Evolutionary conservation across 768 basidiomycete species (phyloP).

Genomic region (Russula sp.): DNA sequence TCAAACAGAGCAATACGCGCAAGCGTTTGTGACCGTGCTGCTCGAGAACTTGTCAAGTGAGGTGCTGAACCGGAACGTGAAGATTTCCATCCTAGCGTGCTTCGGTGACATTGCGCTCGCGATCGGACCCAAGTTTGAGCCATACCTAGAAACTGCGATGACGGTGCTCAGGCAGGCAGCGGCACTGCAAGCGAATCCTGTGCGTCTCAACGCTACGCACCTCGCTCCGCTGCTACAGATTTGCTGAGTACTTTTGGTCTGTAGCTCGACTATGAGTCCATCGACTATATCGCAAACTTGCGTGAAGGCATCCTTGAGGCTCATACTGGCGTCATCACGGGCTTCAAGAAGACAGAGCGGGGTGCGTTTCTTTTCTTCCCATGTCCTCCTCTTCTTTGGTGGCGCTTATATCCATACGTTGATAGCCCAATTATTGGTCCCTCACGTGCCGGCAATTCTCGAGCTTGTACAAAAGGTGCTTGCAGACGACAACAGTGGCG

Average conservation of each 20-base stretch:
- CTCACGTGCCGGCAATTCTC: conserved; percentile 68
- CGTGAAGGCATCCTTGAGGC: conserved; percentile 96
- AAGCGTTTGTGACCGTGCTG: conserved; percentile 86
- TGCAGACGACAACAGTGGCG: conserved; percentile 77
- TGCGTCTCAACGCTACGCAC: conserved; percentile 35
- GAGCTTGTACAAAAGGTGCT: conserved; percentile 76
- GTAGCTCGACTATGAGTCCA: conserved; percentile 79
- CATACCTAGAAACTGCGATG: conserved; percentile 88
- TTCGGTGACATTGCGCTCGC: conserved; percentile 97
- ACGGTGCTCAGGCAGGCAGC: conserved; percentile 88
- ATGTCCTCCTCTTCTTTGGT: not conserved
- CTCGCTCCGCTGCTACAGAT: not conserved
- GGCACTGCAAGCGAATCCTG: conserved; percentile 78
- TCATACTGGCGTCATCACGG: conserved; percentile 91
- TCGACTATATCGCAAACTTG: conserved; percentile 86
- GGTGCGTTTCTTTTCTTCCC: conserved; percentile 36
- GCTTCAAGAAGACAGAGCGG: conserved; percentile 78
- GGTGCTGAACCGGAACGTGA: conserved; percentile 87
- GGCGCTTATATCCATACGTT: not conserved
- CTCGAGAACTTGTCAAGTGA: conserved; percentile 89
- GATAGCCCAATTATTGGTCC: conserved; percentile 50
- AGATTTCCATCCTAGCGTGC: conserved; percentile 92
- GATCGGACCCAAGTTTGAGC: conserved; percentile 78
- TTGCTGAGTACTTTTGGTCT: conserved; percentile 12
- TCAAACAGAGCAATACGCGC: conserved; percentile 74